Percentiles rank a stretch among this genome's conserved stretches.
Evolutionary conservation across 805 yeast species (phyloP).

Genomic region (Schizosaccharomyces cryophilus): DNA sequence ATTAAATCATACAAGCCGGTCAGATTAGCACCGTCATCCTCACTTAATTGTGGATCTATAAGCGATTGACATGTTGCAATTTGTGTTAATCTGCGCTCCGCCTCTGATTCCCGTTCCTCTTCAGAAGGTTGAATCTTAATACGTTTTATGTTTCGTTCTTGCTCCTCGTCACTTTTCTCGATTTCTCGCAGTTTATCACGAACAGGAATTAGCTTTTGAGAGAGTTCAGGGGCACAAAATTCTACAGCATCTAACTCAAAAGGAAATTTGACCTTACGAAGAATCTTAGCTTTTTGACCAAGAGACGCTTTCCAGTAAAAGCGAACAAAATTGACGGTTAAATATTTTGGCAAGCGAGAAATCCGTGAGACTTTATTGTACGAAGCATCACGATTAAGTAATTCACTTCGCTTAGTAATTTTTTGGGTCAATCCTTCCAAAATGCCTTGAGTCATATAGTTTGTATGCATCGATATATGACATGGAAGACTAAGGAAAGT

Average conservation of each 20-base stretch:
- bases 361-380: constrained; percentile 37
- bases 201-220: constrained; percentile 35
- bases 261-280: constrained; percentile 86
- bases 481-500: constrained; percentile 56
- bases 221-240: constrained; percentile 55
- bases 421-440: constrained; percentile 47
- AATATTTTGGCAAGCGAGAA: constrained; percentile 58
- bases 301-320: constrained; percentile 92
- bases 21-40: constrained; percentile 45
- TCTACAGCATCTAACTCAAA: constrained; percentile 75
- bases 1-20: constrained; percentile 64
- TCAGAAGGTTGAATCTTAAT: constrained; percentile 16
- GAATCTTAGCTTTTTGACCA: constrained; percentile 69
- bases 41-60: constrained; percentile 20
- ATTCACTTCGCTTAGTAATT: constrained; percentile 52
- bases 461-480: constrained; percentile 66
- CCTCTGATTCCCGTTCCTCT: constrained; percentile 9
- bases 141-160: constrained; percentile 48
- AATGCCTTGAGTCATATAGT: constrained; percentile 71
- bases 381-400: constrained; percentile 42
- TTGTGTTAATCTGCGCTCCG: constrained; percentile 4
- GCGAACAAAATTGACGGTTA: constrained; percentile 79
- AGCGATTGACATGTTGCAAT: constrained; percentile 11
- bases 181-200: constrained; percentile 58
- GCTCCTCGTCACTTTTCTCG: constrained; percentile 50